Evolutionary conservation across 495 filamentous ascomycete genomes (phyloP).

Genomic region (Penicillium lividum): DNA sequence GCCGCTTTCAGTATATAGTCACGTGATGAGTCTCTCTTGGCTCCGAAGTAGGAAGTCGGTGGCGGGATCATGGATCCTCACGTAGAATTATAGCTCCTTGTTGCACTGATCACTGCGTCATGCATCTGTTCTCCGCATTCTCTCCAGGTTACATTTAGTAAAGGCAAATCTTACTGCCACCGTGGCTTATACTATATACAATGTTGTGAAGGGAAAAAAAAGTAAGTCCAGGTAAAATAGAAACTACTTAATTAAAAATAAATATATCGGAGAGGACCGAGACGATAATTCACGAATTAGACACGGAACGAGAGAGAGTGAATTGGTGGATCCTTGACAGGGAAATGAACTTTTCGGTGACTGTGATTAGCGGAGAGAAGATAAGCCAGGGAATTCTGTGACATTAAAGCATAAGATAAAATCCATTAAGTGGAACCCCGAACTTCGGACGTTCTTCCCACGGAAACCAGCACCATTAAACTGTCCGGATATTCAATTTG

Average conservation of each 20-base stretch:
- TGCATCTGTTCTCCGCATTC: slow-evolving; percentile 10
- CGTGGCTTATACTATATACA: not conserved
- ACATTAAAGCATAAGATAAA: slow-evolving; percentile 46
- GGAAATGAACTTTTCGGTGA: not conserved
- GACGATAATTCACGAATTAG: slow-evolving; percentile 22
- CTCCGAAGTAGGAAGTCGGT: slow-evolving; percentile 18
- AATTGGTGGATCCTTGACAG: slow-evolving; percentile 7
- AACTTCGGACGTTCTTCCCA: slow-evolving; percentile 39
- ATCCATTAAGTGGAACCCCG: slow-evolving; percentile 27
- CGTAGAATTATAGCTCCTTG: not conserved
- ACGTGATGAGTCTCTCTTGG: slow-evolving; percentile 18
- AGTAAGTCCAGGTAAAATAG: not conserved
- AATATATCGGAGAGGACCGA: slow-evolving; percentile 29
- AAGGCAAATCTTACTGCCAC: not conserved
- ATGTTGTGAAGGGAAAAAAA: not conserved
- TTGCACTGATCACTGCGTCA: slow-evolving; percentile 7
- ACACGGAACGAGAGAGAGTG: slow-evolving; percentile 12
- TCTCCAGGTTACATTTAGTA: slow-evolving; percentile 13
- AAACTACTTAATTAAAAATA: not conserved
- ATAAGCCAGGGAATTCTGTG: slow-evolving; percentile 41
- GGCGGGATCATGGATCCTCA: slow-evolving; percentile 10
- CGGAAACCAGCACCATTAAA: slow-evolving; percentile 12
- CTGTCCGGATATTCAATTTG: slow-evolving; percentile 2
- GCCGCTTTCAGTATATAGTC: slow-evolving; percentile 16
- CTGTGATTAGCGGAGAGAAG: slow-evolving; percentile 18